phyloP scores from a whole-genome alignment of 192 early-diverging fungal species.

The Cladochytrium replicatum region DNA sequence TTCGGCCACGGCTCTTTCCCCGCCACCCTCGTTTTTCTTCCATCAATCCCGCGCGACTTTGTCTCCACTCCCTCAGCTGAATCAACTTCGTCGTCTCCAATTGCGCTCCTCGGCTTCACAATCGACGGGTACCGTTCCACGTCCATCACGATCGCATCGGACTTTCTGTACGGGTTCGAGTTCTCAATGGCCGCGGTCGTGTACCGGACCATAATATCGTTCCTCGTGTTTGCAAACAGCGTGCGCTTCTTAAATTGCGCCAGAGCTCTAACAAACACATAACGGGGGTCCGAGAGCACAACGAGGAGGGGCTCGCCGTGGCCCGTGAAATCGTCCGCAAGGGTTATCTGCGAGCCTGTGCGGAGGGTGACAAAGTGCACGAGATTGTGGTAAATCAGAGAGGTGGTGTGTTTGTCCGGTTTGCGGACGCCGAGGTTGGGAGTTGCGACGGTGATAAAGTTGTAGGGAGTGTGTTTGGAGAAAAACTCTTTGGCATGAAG shows the following conservation, averaged over 20 bases:
- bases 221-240: constrained; percentile 21
- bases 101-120: no score
- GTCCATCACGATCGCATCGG: constrained; percentile 12
- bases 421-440: constrained; percentile 39
- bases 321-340: constrained; percentile 16
- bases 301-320: constrained; percentile 19
- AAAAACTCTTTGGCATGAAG: constrained; percentile 25
- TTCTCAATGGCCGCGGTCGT: constrained; percentile 10
- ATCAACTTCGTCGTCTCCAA: no score
- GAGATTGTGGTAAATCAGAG: constrained; percentile 14
- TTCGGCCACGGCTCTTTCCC: no score
- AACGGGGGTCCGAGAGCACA: constrained; percentile 21
- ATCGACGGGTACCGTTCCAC: constrained; percentile 26
- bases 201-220: constrained; percentile 22
- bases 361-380: constrained; percentile 4
- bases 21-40: no score
- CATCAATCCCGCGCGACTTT: no score
- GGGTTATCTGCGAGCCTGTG: constrained; percentile 17
- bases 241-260: constrained; percentile 11
- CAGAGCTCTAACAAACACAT: constrained; percentile 22
- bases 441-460: constrained; percentile 35
- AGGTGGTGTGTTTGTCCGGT: not conserved
- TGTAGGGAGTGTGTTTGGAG: constrained; percentile 9
- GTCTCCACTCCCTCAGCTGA: no score
- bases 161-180: constrained; percentile 16